Conservation (phyloP, 306 rosid genomes). For the Inga laurina region DNA sequence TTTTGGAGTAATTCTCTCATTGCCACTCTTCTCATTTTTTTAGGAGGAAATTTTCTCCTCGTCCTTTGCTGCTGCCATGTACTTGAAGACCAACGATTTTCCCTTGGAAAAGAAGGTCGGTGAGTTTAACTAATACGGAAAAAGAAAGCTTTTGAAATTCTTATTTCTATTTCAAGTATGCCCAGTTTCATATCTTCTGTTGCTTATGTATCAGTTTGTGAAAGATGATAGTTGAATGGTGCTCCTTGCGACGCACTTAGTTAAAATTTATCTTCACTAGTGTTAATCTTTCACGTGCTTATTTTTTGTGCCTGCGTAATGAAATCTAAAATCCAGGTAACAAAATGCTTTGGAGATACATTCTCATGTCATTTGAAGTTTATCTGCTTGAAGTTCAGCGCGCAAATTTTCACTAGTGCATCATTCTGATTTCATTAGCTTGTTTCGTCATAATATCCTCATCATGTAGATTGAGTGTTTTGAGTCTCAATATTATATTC, state of each 20-base stretch:
- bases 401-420: neutral
- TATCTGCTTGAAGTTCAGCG: neutral
- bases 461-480: neutral
- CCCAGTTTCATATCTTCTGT: neutral
- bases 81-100: slow-evolving; percentile 70
- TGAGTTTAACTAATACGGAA: neutral
- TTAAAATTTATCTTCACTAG: neutral
- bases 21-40: neutral
- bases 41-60: slow-evolving; percentile 95
- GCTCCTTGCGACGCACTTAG: neutral
- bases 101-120: slow-evolving; percentile 78
- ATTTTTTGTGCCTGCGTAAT: neutral
- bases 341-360: neutral
- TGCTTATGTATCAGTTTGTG: neutral
- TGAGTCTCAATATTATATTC: neutral
- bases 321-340: neutral
- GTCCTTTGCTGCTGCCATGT: slow-evolving; percentile 96
- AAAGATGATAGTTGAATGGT: neutral
- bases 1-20: neutral
- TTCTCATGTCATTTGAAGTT: neutral
- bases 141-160: neutral
- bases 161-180: neutral
- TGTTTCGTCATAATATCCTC: neutral
- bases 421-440: neutral
- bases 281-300: neutral